phyloP scores from a whole-genome alignment of 208 protist genomes.

The Herpetomonas muscarum region DNA sequence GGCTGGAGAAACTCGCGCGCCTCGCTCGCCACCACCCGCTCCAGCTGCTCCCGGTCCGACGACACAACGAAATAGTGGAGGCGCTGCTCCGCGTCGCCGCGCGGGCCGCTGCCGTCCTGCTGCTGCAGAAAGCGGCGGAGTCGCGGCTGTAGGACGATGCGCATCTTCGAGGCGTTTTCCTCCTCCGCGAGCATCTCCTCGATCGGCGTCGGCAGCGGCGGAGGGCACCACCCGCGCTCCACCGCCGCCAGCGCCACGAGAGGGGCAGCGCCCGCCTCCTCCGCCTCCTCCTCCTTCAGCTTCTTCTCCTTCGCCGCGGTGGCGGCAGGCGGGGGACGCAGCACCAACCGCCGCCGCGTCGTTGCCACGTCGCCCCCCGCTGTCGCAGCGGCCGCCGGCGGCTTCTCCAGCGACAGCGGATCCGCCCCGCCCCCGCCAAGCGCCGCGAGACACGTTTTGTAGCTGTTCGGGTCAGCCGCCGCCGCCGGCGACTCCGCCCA shows the following conservation, averaged over 20 bases:
- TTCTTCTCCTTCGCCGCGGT: conserved; percentile 13
- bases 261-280: conserved; percentile 5
- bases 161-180: conserved; percentile 51
- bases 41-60: conserved; percentile 62
- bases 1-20: conserved; percentile 68
- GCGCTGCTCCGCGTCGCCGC: conserved; percentile 23
- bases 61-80: conserved; percentile 81
- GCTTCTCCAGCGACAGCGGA: neutral
- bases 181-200: conserved; percentile 66
- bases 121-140: conserved; percentile 46
- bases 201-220: conserved; percentile 46
- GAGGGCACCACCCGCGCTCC: conserved; percentile 12
- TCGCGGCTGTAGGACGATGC: conserved; percentile 79
- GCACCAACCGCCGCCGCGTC: too few species aligned
- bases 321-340: too few species aligned
- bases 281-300: conserved; percentile 3
- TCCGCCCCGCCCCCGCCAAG: neutral
- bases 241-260: conserved; percentile 45
- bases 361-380: neutral
- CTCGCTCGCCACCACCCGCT: conserved; percentile 41
- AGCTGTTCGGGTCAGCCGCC: conserved; percentile 12
- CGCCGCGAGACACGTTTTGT: neutral
- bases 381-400: neutral
- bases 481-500: conserved; percentile 22
- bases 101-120: neutral